phyloP scores from a whole-genome alignment of 169 alveolate species.

The Besnoitia besnoiti region DNA sequence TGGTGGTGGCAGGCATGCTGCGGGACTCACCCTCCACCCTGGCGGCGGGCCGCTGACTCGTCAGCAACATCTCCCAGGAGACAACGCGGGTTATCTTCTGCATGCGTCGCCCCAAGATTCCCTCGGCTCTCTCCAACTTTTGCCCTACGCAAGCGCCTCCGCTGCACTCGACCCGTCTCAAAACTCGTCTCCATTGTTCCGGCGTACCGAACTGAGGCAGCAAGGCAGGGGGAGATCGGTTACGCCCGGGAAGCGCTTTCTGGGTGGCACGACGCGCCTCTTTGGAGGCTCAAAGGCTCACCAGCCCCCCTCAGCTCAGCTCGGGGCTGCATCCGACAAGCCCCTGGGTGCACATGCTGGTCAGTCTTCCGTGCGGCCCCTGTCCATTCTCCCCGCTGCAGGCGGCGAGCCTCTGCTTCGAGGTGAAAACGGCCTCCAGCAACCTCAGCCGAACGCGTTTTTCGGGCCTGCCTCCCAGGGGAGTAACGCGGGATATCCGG shows the following conservation, averaged over 20 bases:
- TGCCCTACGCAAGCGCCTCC: too few species aligned
- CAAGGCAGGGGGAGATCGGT: not conserved
- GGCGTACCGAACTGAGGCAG: too few species aligned
- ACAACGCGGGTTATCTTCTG: too few species aligned
- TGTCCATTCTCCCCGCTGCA: not conserved
- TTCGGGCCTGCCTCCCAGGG: not conserved
- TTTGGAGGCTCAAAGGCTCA: not conserved
- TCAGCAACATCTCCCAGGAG: too few species aligned
- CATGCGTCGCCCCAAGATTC: too few species aligned
- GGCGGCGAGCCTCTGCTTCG: not conserved
- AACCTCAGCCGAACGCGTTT: not conserved
- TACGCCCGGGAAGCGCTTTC: not conserved
- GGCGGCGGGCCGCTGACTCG: too few species aligned
- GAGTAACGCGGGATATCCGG: not conserved
- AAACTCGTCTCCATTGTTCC: too few species aligned
- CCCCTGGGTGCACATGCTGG: not conserved
- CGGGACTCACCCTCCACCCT: too few species aligned
- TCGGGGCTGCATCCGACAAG: not conserved
- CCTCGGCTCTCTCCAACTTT: too few species aligned
- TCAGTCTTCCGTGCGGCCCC: not conserved
- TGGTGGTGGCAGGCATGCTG: not conserved
- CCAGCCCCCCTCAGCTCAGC: not conserved
- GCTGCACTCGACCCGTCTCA: too few species aligned
- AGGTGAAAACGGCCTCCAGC: not conserved
- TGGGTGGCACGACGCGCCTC: constrained; percentile 4